Evolutionary conservation across 2,329 filamentous ascomycete species (phyloP).

Genomic region (Diaporthe eres): DNA sequence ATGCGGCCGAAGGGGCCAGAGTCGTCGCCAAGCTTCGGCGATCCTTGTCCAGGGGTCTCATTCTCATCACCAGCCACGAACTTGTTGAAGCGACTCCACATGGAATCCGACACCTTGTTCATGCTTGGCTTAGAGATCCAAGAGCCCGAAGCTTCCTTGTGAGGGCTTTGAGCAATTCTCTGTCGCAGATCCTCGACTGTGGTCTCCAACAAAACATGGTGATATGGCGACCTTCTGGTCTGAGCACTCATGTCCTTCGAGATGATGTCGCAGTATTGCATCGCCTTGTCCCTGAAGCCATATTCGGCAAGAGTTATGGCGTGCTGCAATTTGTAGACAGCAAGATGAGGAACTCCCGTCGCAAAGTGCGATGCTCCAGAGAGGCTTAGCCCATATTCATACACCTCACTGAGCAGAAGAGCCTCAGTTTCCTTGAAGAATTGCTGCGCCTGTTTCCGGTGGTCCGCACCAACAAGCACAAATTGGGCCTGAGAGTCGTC

Average conservation of each 20-base stretch:
- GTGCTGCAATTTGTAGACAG: constrained; percentile 92
- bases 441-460: constrained; percentile 77
- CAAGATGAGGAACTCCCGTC: constrained; percentile 81
- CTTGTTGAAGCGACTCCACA: constrained; percentile 95
- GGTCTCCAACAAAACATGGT: constrained; percentile 80
- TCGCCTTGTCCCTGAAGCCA: constrained; percentile 84
- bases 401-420: constrained; percentile 94
- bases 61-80: constrained; percentile 94
- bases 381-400: constrained; percentile 89
- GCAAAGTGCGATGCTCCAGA: constrained; percentile 68
- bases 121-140: constrained; percentile 97
- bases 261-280: constrained; percentile 93
- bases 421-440: constrained; percentile 86
- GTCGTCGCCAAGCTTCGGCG: constrained; percentile 71
- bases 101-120: constrained; percentile 92
- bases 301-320: constrained; percentile 87
- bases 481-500: constrained; percentile 86
- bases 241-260: constrained; percentile 81
- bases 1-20: constrained; percentile 87
- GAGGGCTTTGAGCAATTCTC: constrained; percentile 85
- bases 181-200: constrained; percentile 87
- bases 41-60: constrained; percentile 71
- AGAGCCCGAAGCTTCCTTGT: constrained; percentile 81
- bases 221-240: constrained; percentile 88
- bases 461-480: constrained; percentile 88